Evolutionary conservation across 306 rosid genomes (phyloP).

Genomic region (Rubus idaeus): DNA sequence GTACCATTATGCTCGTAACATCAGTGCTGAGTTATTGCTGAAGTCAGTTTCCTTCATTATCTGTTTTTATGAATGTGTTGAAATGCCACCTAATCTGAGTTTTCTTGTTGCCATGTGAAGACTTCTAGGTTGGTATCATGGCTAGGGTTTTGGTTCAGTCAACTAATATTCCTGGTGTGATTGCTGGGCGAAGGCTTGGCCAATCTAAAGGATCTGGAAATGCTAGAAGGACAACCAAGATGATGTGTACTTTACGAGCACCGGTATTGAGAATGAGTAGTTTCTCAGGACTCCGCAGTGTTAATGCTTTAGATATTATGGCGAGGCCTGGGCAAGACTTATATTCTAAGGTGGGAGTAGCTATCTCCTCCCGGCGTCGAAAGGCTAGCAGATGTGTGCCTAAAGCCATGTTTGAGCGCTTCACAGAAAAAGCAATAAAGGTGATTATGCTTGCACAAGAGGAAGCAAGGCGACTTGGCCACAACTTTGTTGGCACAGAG

Average conservation of each 20-base stretch:
- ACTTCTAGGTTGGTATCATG: slow-evolving; percentile 47
- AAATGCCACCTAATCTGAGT: slow-evolving; percentile 17
- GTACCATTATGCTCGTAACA: not conserved
- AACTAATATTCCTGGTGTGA: slow-evolving; percentile 59
- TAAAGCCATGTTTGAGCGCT: slow-evolving; percentile 97
- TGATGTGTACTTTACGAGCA: slow-evolving; percentile 48
- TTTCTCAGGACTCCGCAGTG: slow-evolving; percentile 69
- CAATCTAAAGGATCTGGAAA: slow-evolving; percentile 61
- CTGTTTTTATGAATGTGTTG: not conserved
- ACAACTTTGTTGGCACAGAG: slow-evolving; percentile 98
- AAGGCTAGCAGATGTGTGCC: slow-evolving; percentile 69
- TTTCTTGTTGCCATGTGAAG: slow-evolving; percentile 28
- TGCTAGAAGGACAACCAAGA: slow-evolving; percentile 47
- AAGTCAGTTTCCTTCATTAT: not conserved
- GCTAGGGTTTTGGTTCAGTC: slow-evolving; percentile 86
- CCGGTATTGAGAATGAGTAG: slow-evolving; percentile 52
- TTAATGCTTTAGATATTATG: slow-evolving; percentile 63
- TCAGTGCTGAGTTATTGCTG: not conserved
- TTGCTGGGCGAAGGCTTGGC: slow-evolving; percentile 47
- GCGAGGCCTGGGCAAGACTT: slow-evolving; percentile 56
- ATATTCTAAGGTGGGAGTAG: slow-evolving; percentile 48
- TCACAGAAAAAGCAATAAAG: slow-evolving; percentile 95
- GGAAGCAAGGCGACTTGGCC: slow-evolving; percentile 98
- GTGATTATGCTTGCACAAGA: slow-evolving; percentile 98
- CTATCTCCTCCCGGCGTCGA: slow-evolving; percentile 47